Base-by-base conservation (phyloP, 2,329 filamentous ascomycete species). In the Aspergillus melleus region DNA sequence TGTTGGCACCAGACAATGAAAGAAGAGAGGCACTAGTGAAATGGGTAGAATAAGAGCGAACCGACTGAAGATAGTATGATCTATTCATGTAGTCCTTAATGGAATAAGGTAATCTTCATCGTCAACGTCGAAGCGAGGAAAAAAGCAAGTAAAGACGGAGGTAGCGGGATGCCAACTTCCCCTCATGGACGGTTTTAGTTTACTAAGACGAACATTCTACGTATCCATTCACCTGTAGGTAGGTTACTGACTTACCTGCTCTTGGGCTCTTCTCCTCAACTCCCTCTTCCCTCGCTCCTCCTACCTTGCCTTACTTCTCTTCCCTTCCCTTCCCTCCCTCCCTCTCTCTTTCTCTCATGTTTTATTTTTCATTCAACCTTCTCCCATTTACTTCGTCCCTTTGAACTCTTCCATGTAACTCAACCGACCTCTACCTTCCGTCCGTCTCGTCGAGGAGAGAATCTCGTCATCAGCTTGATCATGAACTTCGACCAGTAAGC, bases 401-500 rank as follows among this genome's bases (percentile, higher is more conserved):
- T 24, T 54, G 30, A 6, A 6, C 19, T 46, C 26, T 52, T 58
- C 46, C 52, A 54, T 54, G 51, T 58, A 58, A 54, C 56, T 58
- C 51, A 39, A 39, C 39, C 36, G 26, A 14, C 54, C 39, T 46
- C 49, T 56, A 42, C 30, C 30, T 51, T 8, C 22, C 46, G 36
- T 44, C 30, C 46, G 49, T 51, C 39, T 54, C 30, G 26, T 47
- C 53, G 46, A 54, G 42, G 39, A 52, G 29, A 52, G 36, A 30
- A 19, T 39, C 24, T 53, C 52, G 6, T 44, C 46, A 54, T 29
- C 56, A 47, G 20, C 44, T 47, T 29, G 49, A 64, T 54, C 57
- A 67, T 67, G 65, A 65, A 64, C 60, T 61, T 61, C 60, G 61
- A 66, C 62, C 63, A 65, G 65, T 67, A 67, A 65, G 64, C 61